Percentiles rank a stretch among this genome's conserved stretches.
These are phyloP conservation scores for Corylus avellana DNA, from an alignment of 306 rosid genomes.

Conservation along the genomic window DNA sequence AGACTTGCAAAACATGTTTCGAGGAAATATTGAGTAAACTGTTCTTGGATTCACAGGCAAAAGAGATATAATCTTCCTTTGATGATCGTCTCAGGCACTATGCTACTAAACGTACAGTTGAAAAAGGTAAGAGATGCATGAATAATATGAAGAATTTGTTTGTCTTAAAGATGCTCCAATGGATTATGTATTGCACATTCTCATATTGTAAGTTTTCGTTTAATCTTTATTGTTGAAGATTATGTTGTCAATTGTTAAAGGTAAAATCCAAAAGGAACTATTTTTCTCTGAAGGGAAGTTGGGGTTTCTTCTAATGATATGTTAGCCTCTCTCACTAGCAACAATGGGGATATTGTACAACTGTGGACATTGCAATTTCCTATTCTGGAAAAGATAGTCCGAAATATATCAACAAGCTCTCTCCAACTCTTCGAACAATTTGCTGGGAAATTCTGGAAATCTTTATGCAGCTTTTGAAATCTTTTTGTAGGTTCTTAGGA, in stretches of 20 bases:
- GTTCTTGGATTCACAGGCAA: slow-evolving; percentile 62
- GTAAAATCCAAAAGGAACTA: background rate
- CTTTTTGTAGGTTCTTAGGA: too few relatives aligned
- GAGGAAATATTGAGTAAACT: slow-evolving; percentile 33
- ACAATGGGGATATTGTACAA: background rate
- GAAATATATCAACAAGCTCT: background rate
- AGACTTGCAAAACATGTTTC: slow-evolving; percentile 14
- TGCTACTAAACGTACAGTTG: slow-evolving; percentile 69
- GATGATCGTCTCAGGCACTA: slow-evolving; percentile 80
- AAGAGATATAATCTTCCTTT: slow-evolving; percentile 88
- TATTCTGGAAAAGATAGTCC: background rate
- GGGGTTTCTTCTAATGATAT: background rate
- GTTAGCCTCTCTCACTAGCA: background rate
- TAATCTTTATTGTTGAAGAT: slow-evolving; percentile 1
- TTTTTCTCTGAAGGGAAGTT: background rate
- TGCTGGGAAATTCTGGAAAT: background rate
- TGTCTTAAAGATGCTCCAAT: slow-evolving; percentile 17
- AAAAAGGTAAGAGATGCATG: slow-evolving; percentile 62
- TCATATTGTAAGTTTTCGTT: background rate
- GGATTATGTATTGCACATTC: slow-evolving; percentile 21
- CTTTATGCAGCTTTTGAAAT: background rate
- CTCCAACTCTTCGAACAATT: too few relatives aligned
- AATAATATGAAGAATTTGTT: slow-evolving; percentile 7
- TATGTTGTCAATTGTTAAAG: background rate
- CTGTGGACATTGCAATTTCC: background rate